A percentile compares a stretch with the other conserved stretches of the same genome.
Evolutionary conservation across 352 stramenopile species (phyloP).

Genomic region (Phytophthora citrophthora): DNA sequence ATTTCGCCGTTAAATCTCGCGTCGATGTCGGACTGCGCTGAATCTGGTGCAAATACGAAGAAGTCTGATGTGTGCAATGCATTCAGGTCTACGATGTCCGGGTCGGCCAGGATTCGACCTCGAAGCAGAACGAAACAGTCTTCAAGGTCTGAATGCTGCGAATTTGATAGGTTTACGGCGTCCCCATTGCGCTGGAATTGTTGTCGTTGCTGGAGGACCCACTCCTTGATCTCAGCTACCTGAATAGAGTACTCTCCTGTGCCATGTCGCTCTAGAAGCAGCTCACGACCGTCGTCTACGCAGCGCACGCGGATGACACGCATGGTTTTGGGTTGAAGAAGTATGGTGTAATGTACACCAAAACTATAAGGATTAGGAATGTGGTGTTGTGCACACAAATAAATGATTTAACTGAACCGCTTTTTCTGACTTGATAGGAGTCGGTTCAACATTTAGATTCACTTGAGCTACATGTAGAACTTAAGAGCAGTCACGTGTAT

Average conservation of each 20-base stretch:
- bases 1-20: conserved; percentile 12
- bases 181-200: conserved; percentile 7
- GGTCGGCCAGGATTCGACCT: conserved; percentile 63
- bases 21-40: background rate
- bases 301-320: conserved; percentile 55
- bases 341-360: conserved; percentile 3
- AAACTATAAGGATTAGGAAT: background rate
- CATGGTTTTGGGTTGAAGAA: conserved; percentile 10
- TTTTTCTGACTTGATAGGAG: conserved; percentile 24
- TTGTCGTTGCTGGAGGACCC: conserved; percentile 44
- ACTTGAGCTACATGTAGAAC: no score
- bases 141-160: conserved; percentile 18
- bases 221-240: conserved; percentile 57
- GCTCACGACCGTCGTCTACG: conserved; percentile 61
- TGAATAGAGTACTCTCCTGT: conserved; percentile 43
- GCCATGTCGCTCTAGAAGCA: conserved; percentile 53
- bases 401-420: conserved; percentile 20
- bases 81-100: conserved; percentile 66
- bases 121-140: conserved; percentile 56
- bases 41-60: conserved; percentile 67
- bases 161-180: conserved; percentile 1
- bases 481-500: no score
- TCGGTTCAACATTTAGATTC: background rate
- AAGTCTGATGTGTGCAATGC: conserved; percentile 56
- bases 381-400: conserved; percentile 11